Conservation (phyloP, 2,329 filamentous ascomycete species). For the Colletotrichum costaricense region DNA sequence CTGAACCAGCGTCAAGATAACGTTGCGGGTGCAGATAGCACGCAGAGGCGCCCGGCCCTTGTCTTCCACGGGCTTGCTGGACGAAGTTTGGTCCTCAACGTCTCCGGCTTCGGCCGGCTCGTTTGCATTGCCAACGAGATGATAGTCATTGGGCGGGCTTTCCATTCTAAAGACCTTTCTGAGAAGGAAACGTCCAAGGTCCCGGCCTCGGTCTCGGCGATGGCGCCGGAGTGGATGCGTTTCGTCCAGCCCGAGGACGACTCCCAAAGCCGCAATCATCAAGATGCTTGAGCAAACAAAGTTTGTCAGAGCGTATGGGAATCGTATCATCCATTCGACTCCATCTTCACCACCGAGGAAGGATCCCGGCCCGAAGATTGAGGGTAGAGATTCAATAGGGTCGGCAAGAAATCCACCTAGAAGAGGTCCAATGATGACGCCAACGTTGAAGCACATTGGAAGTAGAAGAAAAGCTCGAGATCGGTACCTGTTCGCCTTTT, state of each 20-base stretch:
- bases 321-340: conserved; percentile 37
- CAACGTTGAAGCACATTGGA: conserved; percentile 40
- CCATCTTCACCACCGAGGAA: conserved; percentile 36
- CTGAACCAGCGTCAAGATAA: conserved; percentile 35
- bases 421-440: conserved; percentile 40
- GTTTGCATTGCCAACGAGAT: not conserved
- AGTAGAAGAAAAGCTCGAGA: conserved; percentile 38
- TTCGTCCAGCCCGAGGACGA: conserved; percentile 40
- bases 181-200: not conserved
- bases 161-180: not conserved
- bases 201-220: not conserved
- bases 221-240: conserved; percentile 20
- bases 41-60: conserved; percentile 17
- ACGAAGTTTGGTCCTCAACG: not conserved
- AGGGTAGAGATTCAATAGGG: conserved; percentile 34
- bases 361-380: conserved; percentile 38
- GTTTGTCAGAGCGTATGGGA: conserved; percentile 40
- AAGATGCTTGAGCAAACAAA: conserved; percentile 35
- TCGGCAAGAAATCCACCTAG: conserved; percentile 40
- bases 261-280: conserved; percentile 32
- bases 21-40: conserved; percentile 35
- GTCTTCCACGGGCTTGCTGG: not conserved
- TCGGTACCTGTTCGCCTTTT: not conserved
- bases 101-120: not conserved
- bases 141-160: not conserved